Base-by-base conservation (phyloP, 805 yeast species). In the Candida sonorensis region DNA sequence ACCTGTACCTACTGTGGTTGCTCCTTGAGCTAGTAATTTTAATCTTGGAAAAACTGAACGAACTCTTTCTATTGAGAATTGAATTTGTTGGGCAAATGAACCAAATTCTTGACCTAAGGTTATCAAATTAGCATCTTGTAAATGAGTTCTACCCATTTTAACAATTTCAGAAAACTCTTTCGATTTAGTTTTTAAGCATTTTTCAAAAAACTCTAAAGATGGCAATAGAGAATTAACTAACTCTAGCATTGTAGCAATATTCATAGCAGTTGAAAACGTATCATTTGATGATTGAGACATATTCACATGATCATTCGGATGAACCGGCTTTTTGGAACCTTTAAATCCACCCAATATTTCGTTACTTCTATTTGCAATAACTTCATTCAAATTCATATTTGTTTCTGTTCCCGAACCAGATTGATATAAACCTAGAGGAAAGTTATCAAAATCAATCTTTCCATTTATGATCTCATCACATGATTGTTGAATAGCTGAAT, bases 221-320 rank as follows among this genome's bases (percentile, higher is more conserved):
- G 97, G 97, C 31, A 88, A 47, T 59, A 90, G 71, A 22, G 66
- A 63, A 51, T 71, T 50, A 29, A 77, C 65, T 62, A 90, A 80
- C 66, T 88, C 94, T 26, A 81, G 71, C 39, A 86, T 95, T 13
- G 97, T 95, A 33, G 97, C 96, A 63, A 90, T 88, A 67, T 90
- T 97, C 97, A 90, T 90, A 31, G 88, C 97, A 24, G 97, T 86
- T 46, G 97, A 97, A 81, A 90, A 90, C 33, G 97, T 88, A 65
- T 90, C 97, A 61, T 90, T 90, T 23, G 95, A 85, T n/a, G 95
- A 84, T 67, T 90, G 97, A 12, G 95, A 83, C 84, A 85, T 87
- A 70, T 90, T 90, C 48, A 87, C 92, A 66, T 90, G 97, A 62
- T 90, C 97, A 65, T 88, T 90, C 45, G 97, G 97, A 66, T 90